A percentile compares a stretch with the other conserved stretches of the same genome.
Conservation (phyloP, 148 eudicot genomes). For the Pouteria glomerata region DNA sequence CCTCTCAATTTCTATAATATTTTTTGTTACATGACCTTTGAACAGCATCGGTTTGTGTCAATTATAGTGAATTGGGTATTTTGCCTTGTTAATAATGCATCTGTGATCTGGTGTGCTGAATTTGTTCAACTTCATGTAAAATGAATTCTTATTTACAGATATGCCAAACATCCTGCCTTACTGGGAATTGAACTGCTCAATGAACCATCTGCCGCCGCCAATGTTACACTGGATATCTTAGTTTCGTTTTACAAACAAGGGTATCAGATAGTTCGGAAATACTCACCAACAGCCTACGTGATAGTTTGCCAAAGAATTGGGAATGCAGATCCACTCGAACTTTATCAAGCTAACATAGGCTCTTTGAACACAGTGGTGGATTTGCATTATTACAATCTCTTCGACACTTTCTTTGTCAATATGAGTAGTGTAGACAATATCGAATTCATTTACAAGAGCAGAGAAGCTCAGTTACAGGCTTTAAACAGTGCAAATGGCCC, state of each 20-base stretch:
- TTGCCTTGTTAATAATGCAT: neutral
- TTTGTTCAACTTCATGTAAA: neutral
- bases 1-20: neutral
- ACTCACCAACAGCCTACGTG: constrained; percentile 61
- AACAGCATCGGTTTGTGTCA: neutral
- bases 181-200: constrained; percentile 79
- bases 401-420: constrained; percentile 46
- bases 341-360: constrained; percentile 63
- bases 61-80: neutral
- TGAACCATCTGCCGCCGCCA: constrained; percentile 62
- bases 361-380: constrained; percentile 46
- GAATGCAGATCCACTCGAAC: constrained; percentile 70
- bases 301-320: constrained; percentile 79
- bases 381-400: constrained; percentile 77
- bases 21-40: neutral
- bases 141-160: constrained; percentile 35
- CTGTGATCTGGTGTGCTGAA: neutral
- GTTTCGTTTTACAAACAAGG: constrained; percentile 61
- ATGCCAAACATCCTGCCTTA: constrained; percentile 61
- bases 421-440: constrained; percentile 53
- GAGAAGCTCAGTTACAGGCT: constrained; percentile 54
- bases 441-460: constrained; percentile 56
- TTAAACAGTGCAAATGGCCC: constrained; percentile 57
- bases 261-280: constrained; percentile 51
- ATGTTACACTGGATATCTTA: constrained; percentile 50